Conservation (phyloP, 441 rosid genomes). For the Pelargonium hybrid region DNA sequence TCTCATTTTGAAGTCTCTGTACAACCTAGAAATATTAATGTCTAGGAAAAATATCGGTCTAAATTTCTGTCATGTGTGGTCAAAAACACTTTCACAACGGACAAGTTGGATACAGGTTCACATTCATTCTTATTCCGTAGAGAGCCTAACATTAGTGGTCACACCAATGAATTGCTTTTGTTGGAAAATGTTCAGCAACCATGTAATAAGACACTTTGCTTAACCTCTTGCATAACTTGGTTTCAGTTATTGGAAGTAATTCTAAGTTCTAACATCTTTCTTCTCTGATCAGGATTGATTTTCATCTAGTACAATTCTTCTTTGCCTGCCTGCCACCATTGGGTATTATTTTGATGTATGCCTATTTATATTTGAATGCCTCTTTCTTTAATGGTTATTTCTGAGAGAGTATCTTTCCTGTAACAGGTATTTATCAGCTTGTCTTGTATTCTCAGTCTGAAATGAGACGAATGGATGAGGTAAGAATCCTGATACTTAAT, state of each 20-base stretch:
- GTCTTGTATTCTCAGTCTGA: slow-evolving; percentile 72
- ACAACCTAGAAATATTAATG: background rate
- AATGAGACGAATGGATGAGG: slow-evolving; percentile 76
- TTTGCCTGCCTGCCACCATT: slow-evolving; percentile 85
- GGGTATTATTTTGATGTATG: slow-evolving; percentile 36
- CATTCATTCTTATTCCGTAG: background rate
- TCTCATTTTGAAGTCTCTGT: background rate
- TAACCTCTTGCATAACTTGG: background rate
- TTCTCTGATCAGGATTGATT: slow-evolving; percentile 57
- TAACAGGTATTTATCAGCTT: slow-evolving; percentile 70
- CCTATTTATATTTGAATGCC: slow-evolving; percentile 12
- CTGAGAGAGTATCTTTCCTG: slow-evolving; percentile 20
- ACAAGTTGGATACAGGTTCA: background rate
- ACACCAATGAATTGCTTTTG: background rate
- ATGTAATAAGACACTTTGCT: background rate
- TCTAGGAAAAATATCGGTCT: background rate
- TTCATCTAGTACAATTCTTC: slow-evolving; percentile 87
- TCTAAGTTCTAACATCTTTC: slow-evolving; percentile 14
- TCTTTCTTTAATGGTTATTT: slow-evolving; percentile 20
- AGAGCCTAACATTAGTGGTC: background rate
- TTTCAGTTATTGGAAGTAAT: slow-evolving; percentile 13
- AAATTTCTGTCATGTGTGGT: background rate
- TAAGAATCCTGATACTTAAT: slow-evolving; percentile 18
- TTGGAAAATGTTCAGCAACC: background rate
- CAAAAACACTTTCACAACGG: background rate